Base-by-base conservation (phyloP, 371 early-diverging fungal genomes). In the Nosema bombycis region DNA sequence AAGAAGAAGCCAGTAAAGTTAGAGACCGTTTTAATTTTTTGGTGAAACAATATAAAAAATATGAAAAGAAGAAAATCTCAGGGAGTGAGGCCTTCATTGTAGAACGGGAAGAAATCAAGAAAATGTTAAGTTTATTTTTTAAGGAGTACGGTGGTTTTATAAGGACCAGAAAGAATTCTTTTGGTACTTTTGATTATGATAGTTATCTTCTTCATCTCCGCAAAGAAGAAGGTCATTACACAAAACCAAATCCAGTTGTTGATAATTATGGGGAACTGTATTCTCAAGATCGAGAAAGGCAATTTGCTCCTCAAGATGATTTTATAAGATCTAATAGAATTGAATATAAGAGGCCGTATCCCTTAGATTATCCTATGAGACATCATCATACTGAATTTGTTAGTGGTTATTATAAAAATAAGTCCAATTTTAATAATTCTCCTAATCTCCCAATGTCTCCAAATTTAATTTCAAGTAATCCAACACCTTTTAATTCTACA, bases 111-210 rank as follows among this genome's bases (percentile, higher is more conserved):
- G 63, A 75, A 37, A 18, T 65, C 12, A 80, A 73, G 15, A 4
- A 64, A 26, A 65, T 24, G 34, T 29, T 80, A 21, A 67, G 28
- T 56, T 23, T 66, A 33, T 80, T 80, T 72, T 75, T 71, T 30
- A 23, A 65, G 32, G 56, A 70, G 37, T 75, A 63, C 37, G 60
- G 65, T 0, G 72, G 36, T 21, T 80, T 76, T 76, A 76, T 80
- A 18, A 54, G 37, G 33, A 2, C 70, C 70, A 28, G 80, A 24
- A 80, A 80, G 65, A 80, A 80, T 55, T 37, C 71, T 26, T 6
- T 63, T 21, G 80, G 80, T 10, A 76, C 24, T 23, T 80, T 80
- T 80, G 57, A n/a, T 21, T 60, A 69, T 29, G 76, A 80, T 6
- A 72, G 69, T 28, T 80, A 54, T 77, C 57, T 80, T 36, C 36